Conservation (phyloP, 176 grass and related monocot genomes). For the Coix lacrymajobi region DNA sequence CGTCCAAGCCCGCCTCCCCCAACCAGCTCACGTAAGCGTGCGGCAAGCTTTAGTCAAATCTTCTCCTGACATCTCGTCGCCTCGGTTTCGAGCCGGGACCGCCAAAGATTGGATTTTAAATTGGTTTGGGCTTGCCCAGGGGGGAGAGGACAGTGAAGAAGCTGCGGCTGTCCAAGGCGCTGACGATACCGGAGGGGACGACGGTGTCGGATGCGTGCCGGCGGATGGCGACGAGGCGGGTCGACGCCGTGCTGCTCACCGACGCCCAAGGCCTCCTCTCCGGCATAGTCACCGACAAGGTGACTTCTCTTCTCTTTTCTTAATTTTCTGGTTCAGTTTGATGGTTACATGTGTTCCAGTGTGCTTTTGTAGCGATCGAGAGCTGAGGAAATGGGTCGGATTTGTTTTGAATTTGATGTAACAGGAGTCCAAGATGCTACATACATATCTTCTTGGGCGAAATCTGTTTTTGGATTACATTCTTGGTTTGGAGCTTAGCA, state of each 20-base stretch:
- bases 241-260: slow-evolving; percentile 87
- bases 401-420: slow-evolving; percentile 6
- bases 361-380: slow-evolving; percentile 3
- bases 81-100: background rate
- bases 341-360: background rate
- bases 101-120: slow-evolving; percentile 21
- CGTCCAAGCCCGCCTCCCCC: slow-evolving; percentile 50
- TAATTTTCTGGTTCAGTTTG: background rate
- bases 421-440: background rate
- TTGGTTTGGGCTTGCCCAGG: slow-evolving; percentile 18
- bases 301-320: background rate
- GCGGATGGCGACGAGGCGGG: slow-evolving; percentile 74
- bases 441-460: slow-evolving; percentile 2
- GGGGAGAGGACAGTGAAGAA: slow-evolving; percentile 97
- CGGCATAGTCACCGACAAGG: slow-evolving; percentile 97
- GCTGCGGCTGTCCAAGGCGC: slow-evolving; percentile 84
- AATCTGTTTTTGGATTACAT: slow-evolving; percentile 12
- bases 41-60: background rate
- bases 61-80: background rate
- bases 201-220: slow-evolving; percentile 87
- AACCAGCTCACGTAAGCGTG: slow-evolving; percentile 37
- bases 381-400: background rate
- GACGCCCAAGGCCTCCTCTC: slow-evolving; percentile 90
- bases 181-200: slow-evolving; percentile 89
- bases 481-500: slow-evolving; percentile 37